Percentiles rank a stretch among this genome's conserved stretches.
Evolutionary conservation across 169 alveolate genomes (phyloP).

Genomic region (Plasmodium cynomolgi): DNA sequence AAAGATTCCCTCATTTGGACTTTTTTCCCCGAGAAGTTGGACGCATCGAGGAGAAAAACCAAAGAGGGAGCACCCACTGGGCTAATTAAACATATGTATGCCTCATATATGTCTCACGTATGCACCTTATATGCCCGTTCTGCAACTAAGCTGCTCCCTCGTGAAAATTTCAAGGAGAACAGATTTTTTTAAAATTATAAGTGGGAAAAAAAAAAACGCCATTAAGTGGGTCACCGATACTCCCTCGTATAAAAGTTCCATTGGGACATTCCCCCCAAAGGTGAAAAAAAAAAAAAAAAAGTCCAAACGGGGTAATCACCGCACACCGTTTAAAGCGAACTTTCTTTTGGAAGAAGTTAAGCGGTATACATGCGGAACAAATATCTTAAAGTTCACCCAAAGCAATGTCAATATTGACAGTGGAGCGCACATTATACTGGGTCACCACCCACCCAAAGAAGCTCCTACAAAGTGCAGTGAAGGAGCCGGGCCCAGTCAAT

Average conservation of each 20-base stretch:
- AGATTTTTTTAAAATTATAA: too few species aligned
- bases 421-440: neutral
- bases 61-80: neutral
- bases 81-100: neutral
- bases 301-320: conserved; percentile 43
- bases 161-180: neutral
- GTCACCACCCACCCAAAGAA: neutral
- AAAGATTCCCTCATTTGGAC: neutral
- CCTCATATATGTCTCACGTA: neutral
- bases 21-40: neutral
- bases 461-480: neutral
- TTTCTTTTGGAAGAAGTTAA: neutral
- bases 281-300: neutral
- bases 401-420: conserved; percentile 1
- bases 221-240: neutral
- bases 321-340: neutral
- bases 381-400: neutral
- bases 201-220: neutral
- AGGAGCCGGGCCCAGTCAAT: neutral
- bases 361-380: neutral
- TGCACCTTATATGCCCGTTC: neutral
- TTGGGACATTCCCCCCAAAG: neutral
- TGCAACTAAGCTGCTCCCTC: neutral
- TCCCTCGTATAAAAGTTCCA: neutral
- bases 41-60: neutral